Base-by-base conservation (phyloP, 768 basidiomycete species). In the Pleurotus cornucopiae region DNA sequence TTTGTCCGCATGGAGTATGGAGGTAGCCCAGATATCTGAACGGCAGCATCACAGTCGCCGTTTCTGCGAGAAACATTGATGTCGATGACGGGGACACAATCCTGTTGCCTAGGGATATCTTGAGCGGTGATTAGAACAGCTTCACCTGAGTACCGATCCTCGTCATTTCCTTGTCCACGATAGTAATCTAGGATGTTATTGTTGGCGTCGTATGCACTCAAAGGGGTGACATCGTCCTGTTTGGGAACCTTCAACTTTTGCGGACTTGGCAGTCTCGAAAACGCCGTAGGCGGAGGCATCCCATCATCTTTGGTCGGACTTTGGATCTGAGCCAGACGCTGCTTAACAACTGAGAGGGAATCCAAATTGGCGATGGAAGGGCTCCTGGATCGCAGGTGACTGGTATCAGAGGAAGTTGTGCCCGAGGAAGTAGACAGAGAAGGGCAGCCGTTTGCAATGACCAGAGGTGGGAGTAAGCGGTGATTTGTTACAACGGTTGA, bases 301-400 rank as follows among this genome's bases (percentile, higher is more conserved):
- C 14, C 20, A n/a, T 13, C 6, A 45, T 34, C 53, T 60, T 39
- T 52, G 26, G 44, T 53, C 30, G 39, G 61, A 59, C 20, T 25
- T 49, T 57, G 25, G 52, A 88, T 79, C 61, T 87, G 78, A 7
- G 83, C 82, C 12, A 87, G 75, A 37, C 87, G 82, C 59, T 84
- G 80, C 57, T 79, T 81, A 46, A 89, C 88, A 20, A 88, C 78
- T 5, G 85, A 88, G 39, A 81, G 67, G 54, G 77, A 76, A 57
- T 76, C 79, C 13, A 89, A 74, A 56, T 86, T 83, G 23, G 77
- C 70, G 44, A 89, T 80, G 6, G 86, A 88, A 4, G 85, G 82
- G 56, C 82, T 86, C 41, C 39, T 40, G 23, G 51, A 16, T 54
- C 65, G 70, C 16, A 66, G 63, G 53, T 65, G 72, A 57, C 63